Conservation (phyloP, 352 stramenopile species). For the Globisporangium nagaii region DNA sequence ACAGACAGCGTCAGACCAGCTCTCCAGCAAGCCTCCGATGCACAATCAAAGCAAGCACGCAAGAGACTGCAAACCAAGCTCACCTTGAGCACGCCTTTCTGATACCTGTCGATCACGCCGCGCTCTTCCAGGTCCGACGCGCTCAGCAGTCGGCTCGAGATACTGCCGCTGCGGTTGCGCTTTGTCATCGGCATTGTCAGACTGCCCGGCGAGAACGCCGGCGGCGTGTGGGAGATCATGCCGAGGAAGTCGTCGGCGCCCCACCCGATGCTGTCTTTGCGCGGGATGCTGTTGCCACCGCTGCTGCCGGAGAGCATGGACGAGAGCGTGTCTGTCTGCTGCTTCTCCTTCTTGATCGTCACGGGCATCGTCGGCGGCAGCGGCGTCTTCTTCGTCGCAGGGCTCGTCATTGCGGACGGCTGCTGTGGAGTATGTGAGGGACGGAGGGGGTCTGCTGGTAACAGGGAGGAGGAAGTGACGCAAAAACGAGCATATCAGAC, state of each 20-base stretch:
- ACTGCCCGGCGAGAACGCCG: conserved; percentile 87
- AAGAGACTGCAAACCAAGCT: neutral
- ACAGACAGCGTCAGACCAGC: no score
- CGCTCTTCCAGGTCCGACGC: conserved; percentile 88
- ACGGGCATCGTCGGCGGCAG: conserved; percentile 62
- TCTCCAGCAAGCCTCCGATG: neutral
- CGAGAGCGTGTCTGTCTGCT: conserved; percentile 14
- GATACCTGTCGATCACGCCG: conserved; percentile 85
- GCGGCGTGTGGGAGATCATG: conserved; percentile 88
- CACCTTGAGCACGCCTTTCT: conserved; percentile 89
- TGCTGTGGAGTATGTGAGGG: neutral
- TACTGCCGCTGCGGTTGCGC: conserved; percentile 73
- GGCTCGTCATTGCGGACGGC: conserved; percentile 10
- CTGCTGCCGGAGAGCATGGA: conserved; percentile 25
- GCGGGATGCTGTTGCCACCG: conserved; percentile 31
- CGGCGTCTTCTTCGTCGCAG: conserved; percentile 30
- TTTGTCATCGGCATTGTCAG: conserved; percentile 88
- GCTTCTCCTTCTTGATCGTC: conserved; percentile 66
- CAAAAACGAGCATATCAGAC: no score
- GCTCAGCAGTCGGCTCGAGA: conserved; percentile 81
- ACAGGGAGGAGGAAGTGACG: no score
- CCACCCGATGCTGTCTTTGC: conserved; percentile 83
- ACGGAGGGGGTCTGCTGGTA: no score
- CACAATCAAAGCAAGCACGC: neutral
- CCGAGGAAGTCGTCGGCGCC: conserved; percentile 79